Conservation (phyloP, 768 basidiomycete species). For the Lactarius sp. region DNA sequence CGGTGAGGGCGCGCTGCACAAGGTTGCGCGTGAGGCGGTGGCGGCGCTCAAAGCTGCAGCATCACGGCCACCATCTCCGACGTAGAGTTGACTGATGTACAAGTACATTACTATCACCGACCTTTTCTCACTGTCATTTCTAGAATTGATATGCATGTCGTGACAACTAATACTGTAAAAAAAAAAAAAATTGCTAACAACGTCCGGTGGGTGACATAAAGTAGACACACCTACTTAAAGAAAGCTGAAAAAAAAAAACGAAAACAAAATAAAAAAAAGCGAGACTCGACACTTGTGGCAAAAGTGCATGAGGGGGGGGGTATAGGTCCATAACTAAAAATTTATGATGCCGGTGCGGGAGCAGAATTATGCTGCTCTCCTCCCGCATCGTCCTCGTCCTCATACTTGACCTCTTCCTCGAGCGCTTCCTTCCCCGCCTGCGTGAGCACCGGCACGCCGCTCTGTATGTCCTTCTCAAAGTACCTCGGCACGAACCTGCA, state of each 20-base stretch:
- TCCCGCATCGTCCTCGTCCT: constrained; percentile 18
- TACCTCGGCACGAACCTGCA: constrained; percentile 68
- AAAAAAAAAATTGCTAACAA: not conserved
- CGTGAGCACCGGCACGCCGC: constrained; percentile 66
- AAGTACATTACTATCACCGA: no score
- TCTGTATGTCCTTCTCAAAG: constrained; percentile 65
- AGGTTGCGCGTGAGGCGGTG: constrained; percentile 1
- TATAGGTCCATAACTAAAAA: not conserved
- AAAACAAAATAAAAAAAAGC: not conserved
- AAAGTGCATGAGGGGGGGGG: not conserved
- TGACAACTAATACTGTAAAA: not conserved
- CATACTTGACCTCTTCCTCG: constrained; percentile 57
- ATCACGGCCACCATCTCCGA: not conserved
- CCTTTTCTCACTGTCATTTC: not conserved
- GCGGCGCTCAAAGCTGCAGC: constrained; percentile 4
- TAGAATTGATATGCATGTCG: not conserved
- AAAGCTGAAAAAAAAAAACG: no score
- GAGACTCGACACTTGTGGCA: not conserved
- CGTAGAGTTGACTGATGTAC: not conserved
- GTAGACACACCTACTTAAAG: not conserved
- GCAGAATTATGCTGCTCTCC: not conserved
- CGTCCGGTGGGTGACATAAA: not conserved
- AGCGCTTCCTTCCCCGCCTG: constrained; percentile 64
- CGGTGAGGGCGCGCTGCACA: constrained; percentile 11
- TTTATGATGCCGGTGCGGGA: not conserved